Base-by-base conservation (phyloP, 2,329 filamentous ascomycete species). In the Canariomyces notabilis region DNA sequence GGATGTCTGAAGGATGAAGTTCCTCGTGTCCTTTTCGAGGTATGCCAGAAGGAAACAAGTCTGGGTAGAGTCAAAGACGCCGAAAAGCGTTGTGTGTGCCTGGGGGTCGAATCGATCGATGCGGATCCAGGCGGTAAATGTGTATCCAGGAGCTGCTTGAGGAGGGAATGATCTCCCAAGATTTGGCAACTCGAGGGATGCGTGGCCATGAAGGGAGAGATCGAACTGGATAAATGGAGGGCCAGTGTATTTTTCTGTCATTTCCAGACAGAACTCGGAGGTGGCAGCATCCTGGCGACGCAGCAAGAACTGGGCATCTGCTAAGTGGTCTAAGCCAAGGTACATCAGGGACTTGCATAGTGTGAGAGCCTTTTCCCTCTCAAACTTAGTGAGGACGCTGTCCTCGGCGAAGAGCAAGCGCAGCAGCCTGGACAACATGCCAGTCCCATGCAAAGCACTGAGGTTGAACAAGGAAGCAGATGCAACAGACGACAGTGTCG, bases 1-100 rank as follows among this genome's bases (percentile, higher is more conserved):
- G 15, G 93, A 96, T 6, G 94, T 97, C 67, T 98, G 93, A 5
- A 98, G 72, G 56, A 98, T 98, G 56, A 98, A 86, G 66, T 95
- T 93, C 50, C 80, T 87, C 2, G 89, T 95, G 63, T 96, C 90
- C 61, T 85, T 89, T 64, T 98, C 94, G 32, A 98, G 75, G 61
- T 98, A 98, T 50, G 89, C 83, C 57, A 98, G 80, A 29, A 98
- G 70, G 60, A 98, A 98, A 65, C 93, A 98, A 5, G 87, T 89
- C 64, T 97, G 91, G 5, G 82, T 89, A 3, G 84, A 76, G 67
- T 98, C 93, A 65, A 94, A 97, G 7, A 93, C 88, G 20, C 93
- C 93, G 64, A 98, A 98, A 12, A 98, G 77, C 0, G 93, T 98
- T 0, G 93, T 98, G 64, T 98, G 93, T 14, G 86, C 83, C 37